These are phyloP conservation scores for Debaryomycetaceae sp. DNA, from an alignment of 1,139 yeast species.

Conservation along the genomic window DNA sequence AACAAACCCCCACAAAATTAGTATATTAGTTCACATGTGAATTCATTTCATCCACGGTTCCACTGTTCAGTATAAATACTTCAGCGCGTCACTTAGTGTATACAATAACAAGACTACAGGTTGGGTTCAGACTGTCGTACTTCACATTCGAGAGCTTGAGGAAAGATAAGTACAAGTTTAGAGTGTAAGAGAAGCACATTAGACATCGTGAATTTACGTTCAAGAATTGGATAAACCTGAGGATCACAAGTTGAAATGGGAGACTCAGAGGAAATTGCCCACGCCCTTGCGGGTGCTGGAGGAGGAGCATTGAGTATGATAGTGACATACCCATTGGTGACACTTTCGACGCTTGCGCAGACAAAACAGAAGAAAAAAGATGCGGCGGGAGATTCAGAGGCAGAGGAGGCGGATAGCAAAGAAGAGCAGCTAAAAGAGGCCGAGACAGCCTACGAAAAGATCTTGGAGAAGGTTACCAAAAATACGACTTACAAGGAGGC, in stretches of 20 bases:
- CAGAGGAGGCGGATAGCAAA: slow-evolving; percentile 10
- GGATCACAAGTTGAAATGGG: slow-evolving; percentile 17
- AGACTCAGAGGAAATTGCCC: slow-evolving; percentile 60
- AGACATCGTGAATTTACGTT: too few species aligned
- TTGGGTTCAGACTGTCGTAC: too few species aligned
- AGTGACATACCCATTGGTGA: slow-evolving; percentile 81
- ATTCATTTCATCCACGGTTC: background rate
- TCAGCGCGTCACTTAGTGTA: background rate
- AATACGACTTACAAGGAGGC: slow-evolving; percentile 32
- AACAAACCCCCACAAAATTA: background rate
- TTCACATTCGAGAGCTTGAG: too few species aligned
- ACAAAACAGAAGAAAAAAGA: slow-evolving; percentile 49
- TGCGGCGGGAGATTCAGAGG: slow-evolving; percentile 17
- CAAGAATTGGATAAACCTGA: slow-evolving; percentile 1
- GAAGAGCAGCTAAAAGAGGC: slow-evolving; percentile 12
- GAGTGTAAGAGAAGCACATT: too few species aligned
- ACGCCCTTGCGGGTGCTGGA: slow-evolving; percentile 89
- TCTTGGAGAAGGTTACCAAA: slow-evolving; percentile 17
- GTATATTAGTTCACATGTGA: background rate
- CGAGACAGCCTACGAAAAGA: slow-evolving; percentile 12
- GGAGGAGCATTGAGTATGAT: slow-evolving; percentile 89
- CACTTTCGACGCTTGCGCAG: slow-evolving; percentile 82
- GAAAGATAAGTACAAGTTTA: too few species aligned
- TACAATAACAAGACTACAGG: too few species aligned
- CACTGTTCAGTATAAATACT: background rate